Percentiles rank a stretch among this genome's conserved stretches.
phyloP scores from a whole-genome alignment of 2,329 filamentous ascomycete species.

The Xylaria sp. region DNA sequence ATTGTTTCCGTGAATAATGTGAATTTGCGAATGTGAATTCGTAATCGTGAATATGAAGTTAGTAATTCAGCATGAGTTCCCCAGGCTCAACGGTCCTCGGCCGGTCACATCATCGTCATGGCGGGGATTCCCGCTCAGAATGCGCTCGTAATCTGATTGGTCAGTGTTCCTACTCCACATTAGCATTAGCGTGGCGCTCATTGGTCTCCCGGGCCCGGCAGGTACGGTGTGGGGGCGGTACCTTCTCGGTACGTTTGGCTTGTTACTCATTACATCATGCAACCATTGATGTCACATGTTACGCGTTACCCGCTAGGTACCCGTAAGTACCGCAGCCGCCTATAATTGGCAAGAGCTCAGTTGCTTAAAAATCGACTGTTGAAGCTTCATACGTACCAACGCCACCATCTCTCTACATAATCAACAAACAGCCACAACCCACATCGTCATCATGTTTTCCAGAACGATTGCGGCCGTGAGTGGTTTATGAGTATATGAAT shows the following conservation, averaged over 20 bases:
- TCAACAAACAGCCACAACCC: neutral
- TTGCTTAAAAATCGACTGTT: neutral
- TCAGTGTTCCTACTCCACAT: too few relatives aligned
- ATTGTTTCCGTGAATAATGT: neutral
- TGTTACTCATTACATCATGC: neutral
- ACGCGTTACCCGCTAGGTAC: too few relatives aligned
- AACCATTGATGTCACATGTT: neutral
- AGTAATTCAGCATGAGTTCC: neutral
- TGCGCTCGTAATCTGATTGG: slow-evolving; percentile 21
- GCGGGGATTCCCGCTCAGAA: slow-evolving; percentile 12
- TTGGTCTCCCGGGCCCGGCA: too few relatives aligned
- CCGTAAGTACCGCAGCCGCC: neutral
- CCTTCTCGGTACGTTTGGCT: too few relatives aligned
- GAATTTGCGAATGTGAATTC: neutral
- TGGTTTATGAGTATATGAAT: too few relatives aligned
- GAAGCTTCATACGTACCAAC: neutral
- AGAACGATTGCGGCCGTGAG: slow-evolving; percentile 16
- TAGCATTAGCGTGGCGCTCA: too few relatives aligned
- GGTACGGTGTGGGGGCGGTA: too few relatives aligned
- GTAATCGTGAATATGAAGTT: neutral
- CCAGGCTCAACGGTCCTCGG: neutral
- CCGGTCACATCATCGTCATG: slow-evolving; percentile 4
- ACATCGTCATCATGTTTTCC: slow-evolving; percentile 23
- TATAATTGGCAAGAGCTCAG: neutral
- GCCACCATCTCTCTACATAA: neutral